phyloP scores from a whole-genome alignment of 164 flowering plant species.

The Piper longum region DNA sequence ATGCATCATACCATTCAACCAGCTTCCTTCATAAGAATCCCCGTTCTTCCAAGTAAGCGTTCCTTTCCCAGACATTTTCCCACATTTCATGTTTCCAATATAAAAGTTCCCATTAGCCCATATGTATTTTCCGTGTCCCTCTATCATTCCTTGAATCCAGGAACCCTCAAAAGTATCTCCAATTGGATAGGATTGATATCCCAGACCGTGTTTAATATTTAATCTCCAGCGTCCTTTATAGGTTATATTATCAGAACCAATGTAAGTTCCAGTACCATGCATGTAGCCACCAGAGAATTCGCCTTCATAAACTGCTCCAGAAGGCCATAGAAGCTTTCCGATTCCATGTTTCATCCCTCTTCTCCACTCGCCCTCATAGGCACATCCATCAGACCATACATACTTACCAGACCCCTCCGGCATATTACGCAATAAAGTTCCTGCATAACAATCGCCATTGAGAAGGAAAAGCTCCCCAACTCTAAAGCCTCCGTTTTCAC shows the following conservation, averaged over 20 bases:
- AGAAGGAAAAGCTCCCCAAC: slow-evolving; percentile 53
- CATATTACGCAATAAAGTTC: slow-evolving; percentile 52
- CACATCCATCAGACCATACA: slow-evolving; percentile 73
- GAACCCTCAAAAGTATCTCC: slow-evolving; percentile 91
- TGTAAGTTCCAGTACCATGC: slow-evolving; percentile 68
- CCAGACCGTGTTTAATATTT: slow-evolving; percentile 87
- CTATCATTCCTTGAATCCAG: slow-evolving; percentile 79
- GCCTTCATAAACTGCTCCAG: slow-evolving; percentile 82
- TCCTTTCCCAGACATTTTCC: slow-evolving; percentile 89
- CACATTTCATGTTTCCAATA: slow-evolving; percentile 86
- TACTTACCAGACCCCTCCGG: slow-evolving; percentile 86
- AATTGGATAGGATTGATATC: slow-evolving; percentile 58
- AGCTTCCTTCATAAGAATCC: slow-evolving; percentile 88
- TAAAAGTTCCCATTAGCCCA: slow-evolving; percentile 90
- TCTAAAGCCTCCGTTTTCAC: slow-evolving; percentile 42
- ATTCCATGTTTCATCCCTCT: slow-evolving; percentile 75
- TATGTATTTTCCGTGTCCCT: slow-evolving; percentile 86
- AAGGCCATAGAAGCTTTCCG: slow-evolving; percentile 66
- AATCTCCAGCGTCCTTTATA: slow-evolving; percentile 84
- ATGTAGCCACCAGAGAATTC: slow-evolving; percentile 91
- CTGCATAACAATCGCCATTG: slow-evolving; percentile 75
- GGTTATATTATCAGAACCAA: slow-evolving; percentile 29
- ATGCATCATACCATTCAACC: slow-evolving; percentile 91
- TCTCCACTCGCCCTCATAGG: slow-evolving; percentile 89
- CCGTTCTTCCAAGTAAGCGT: slow-evolving; percentile 84